phyloP scores from a whole-genome alignment of 805 yeast genomes.

The Nakazawaea ambrosiae region DNA sequence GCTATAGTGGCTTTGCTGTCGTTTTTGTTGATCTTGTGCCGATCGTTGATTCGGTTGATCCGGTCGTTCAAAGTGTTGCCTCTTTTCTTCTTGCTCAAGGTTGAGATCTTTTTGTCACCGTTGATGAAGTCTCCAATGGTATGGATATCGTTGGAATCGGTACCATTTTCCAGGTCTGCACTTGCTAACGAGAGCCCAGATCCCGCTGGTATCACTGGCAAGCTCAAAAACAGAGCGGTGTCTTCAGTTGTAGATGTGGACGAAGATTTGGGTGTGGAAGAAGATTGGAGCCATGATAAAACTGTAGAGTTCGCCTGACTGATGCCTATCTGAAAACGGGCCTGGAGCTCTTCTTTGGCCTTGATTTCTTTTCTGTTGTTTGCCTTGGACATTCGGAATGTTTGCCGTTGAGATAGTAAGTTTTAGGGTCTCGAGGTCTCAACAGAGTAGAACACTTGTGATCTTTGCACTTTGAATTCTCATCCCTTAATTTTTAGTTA shows the following conservation, averaged over 20 bases:
- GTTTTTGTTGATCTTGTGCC: conserved; percentile 10
- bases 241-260: background rate
- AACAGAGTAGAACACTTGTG: no score
- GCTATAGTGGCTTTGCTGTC: conserved; percentile 16
- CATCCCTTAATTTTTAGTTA: no score
- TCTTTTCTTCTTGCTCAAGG: conserved; percentile 6
- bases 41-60: conserved; percentile 7
- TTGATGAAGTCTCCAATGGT: conserved; percentile 17
- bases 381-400: conserved; percentile 6
- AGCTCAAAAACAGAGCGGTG: conserved; percentile 7
- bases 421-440: no score
- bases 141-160: conserved; percentile 1
- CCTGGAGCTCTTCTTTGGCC: conserved; percentile 38
- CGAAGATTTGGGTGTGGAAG: background rate
- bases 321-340: conserved; percentile 37
- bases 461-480: no score
- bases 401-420: no score
- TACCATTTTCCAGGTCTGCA: conserved; percentile 3
- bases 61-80: conserved; percentile 1
- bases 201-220: conserved; percentile 23
- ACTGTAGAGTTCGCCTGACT: conserved; percentile 28
- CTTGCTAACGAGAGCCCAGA: conserved; percentile 19
- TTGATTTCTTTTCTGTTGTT: conserved; percentile 35
- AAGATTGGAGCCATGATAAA: conserved; percentile 29
- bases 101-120: conserved; percentile 10